Evolutionary conservation across 73 alveolate genomes (phyloP), one percentile per base, ranked within the genome.

Genomic region (Paramecium sexaurelia): DNA sequence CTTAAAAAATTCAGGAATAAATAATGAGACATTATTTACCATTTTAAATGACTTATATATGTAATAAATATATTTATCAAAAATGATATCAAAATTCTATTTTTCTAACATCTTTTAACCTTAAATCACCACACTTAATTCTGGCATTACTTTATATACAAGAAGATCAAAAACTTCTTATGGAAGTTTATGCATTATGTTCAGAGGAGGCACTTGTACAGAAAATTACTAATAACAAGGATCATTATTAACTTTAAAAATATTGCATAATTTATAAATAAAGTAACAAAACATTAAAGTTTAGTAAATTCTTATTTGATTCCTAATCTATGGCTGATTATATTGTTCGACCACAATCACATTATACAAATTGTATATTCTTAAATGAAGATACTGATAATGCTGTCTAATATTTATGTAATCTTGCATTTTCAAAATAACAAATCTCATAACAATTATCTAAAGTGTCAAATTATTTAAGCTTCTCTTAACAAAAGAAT

Each of bases 1-100:
- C 83, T 61, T 26, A 61, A 61, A 32, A 61, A 61, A 61, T 61
- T 61, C 11, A 61, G 83, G 24, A 61, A 61, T 32, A 61, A 61
- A 61, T 61, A 29, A 61, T 61, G 83, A 61, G 67, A n/a, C 29
- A 51, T 51, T 51, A 51, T 51, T 51, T 51, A 3, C 15, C 26
- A 17, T 51, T 51, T 51, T 51, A 13, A 51, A 51, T 51, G 29
- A 51, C 66, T 51, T 51, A n/a, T 51, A 51, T 66, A 66, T 66
- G 11, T 66, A 66, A 66, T 66, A 19, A 66, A 66, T 66, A 32
- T 29, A 66, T 22, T 20, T 29, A 66, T 11, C 22, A 29, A 66
- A n/a, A 29, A 66, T 66, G 43, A 66, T 29, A 26, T 11, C 15
- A 5, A 66, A 66, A 66, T 20, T 24, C 26, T 66, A 22, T 6